Conservation (phyloP, 1,284 basidiomycete genomes). For the Microbotryum scabiosae region DNA sequence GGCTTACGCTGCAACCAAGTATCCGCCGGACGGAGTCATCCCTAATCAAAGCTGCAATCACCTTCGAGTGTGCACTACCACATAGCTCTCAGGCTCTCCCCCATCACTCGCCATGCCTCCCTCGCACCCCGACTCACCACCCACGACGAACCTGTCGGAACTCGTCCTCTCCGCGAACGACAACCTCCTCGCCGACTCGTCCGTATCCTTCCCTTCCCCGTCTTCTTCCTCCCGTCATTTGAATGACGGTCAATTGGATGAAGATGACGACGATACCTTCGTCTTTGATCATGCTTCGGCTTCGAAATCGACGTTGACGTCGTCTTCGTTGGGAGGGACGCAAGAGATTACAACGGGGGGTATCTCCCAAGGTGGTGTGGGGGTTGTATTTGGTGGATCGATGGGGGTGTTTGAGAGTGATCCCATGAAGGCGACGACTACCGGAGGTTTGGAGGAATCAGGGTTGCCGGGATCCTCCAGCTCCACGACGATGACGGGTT, state of each 20-base stretch:
- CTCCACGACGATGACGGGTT: neutral
- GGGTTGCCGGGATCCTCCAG: neutral
- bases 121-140: neutral
- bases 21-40: too few relatives aligned
- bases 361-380: neutral
- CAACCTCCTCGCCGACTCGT: constrained; percentile 6
- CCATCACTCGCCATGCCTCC: neutral
- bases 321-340: neutral
- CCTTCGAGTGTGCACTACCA: too few relatives aligned
- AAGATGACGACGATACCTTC: neutral
- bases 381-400: neutral
- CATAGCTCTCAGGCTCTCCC: too few relatives aligned
- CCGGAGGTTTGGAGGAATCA: neutral
- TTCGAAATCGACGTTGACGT: neutral
- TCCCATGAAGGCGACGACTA: neutral
- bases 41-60: too few relatives aligned
- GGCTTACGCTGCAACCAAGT: too few relatives aligned
- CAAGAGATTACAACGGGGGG: neutral
- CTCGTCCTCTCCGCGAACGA: neutral
- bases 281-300: neutral
- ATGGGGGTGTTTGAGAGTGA: neutral
- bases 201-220: neutral
- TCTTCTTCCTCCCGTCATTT: neutral
- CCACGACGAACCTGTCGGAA: neutral
- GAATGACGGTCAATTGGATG: neutral